phyloP scores from a whole-genome alignment of 2,329 filamentous ascomycete genomes.

The Tolypocladium pustulatum region DNA sequence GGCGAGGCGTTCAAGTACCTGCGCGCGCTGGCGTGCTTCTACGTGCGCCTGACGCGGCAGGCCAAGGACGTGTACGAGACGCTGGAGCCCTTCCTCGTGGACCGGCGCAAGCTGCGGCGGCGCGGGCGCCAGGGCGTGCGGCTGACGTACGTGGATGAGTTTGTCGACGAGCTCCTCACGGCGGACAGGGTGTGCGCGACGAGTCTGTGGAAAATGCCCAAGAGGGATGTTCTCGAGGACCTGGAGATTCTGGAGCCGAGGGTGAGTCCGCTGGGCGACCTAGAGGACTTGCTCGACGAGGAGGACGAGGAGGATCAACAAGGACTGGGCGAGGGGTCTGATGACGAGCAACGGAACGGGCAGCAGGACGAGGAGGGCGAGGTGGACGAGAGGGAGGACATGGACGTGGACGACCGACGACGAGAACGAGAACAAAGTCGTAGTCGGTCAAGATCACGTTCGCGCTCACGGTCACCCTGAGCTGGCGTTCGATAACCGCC shows the following conservation, averaged over 20 bases:
- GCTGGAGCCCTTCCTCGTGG: conserved; percentile 74
- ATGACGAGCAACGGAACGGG: conserved; percentile 11
- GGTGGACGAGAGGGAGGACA: conserved; percentile 19
- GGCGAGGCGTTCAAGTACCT: conserved; percentile 78
- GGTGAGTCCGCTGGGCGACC: conserved; percentile 70
- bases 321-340: conserved; percentile 31
- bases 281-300: conserved; percentile 60
- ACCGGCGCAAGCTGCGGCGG: conserved; percentile 73
- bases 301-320: conserved; percentile 44
- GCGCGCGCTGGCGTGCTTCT: conserved; percentile 81
- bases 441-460: conserved; percentile 13
- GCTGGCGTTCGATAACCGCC: neutral
- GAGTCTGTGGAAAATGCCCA: conserved; percentile 83
- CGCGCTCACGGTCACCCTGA: conserved; percentile 10
- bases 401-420: conserved; percentile 26
- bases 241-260: conserved; percentile 77
- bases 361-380: conserved; percentile 11
- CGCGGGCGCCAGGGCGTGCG: conserved; percentile 63
- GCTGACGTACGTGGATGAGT: conserved; percentile 79
- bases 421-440: conserved; percentile 10
- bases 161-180: conserved; percentile 81
- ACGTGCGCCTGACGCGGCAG: conserved; percentile 78
- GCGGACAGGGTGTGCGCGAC: conserved; percentile 89
- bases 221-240: conserved; percentile 75
- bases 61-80: conserved; percentile 69